phyloP scores from a whole-genome alignment of 331 rosid genomes.

The Dryas integrifolia region DNA sequence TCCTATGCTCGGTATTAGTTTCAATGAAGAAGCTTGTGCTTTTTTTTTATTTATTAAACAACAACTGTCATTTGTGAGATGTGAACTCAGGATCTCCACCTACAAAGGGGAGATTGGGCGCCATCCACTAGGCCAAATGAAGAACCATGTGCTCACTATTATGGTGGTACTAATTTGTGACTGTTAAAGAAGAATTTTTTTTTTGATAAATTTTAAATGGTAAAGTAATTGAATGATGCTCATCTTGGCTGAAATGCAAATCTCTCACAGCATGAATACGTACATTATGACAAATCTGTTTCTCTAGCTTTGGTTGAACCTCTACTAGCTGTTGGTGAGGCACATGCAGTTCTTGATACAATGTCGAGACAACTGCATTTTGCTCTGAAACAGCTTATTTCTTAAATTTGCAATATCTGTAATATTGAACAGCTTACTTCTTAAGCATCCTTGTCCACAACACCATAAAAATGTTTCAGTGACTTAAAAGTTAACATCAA shows the following conservation, averaged over 20 bases:
- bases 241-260: neutral
- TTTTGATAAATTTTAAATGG: neutral
- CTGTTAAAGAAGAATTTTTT: neutral
- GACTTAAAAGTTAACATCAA: too few relatives aligned
- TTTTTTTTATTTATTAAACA: too few relatives aligned
- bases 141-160: neutral
- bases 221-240: neutral
- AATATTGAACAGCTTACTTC: neutral
- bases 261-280: neutral
- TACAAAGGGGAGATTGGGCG: too few relatives aligned
- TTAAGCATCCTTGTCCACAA: too few relatives aligned
- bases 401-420: neutral
- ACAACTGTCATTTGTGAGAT: too few relatives aligned
- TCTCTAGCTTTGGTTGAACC: neutral
- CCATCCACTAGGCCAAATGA: neutral
- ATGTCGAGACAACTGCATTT: neutral
- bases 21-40: neutral
- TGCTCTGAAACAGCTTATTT: neutral
- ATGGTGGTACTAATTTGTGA: neutral
- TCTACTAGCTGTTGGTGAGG: constrained; percentile 1
- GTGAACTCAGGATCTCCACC: too few relatives aligned
- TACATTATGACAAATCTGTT: neutral
- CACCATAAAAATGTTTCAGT: too few relatives aligned
- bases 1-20: neutral
- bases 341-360: neutral